Evolutionary conservation across 2,329 filamentous ascomycete genomes (phyloP), one percentile per base, ranked within the genome.

Genomic region (Hortaea werneckii): DNA sequence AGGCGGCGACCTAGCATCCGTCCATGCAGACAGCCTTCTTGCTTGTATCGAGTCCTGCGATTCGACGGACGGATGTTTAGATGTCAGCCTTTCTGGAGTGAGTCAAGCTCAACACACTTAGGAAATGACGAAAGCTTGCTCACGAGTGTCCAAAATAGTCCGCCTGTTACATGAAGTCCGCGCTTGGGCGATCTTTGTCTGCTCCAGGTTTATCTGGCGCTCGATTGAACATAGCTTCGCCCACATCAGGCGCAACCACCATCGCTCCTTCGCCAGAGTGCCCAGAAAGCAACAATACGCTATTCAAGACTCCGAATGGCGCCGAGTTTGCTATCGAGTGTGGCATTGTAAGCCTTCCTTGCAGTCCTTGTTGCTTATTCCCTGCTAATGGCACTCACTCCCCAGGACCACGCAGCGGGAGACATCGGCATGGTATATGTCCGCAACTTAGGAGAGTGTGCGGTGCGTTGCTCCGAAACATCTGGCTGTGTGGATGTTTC

Each of bases 151-250:
- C 20, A 4, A 20, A 20, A 20, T 20, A 35, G 26, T 20, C n/a
- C 29, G 37, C 43, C 12, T 45, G 43, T 27, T 45, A 61, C 49
- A 47, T 60, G 44, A 63, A 63, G 54, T 52, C 41, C 10, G 50
- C 45, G 5, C 44, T 49, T 9, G 41, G 28, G 8, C n/a, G 34
- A 6, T 41, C 45, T 34, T 11, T 28, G n/a, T 13, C 20, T 28
- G 42, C 45, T 7, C 6, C n/a, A n/a, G 45, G 45, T 27, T 40
- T 47, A 20, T 34, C 13, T 13, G 45, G 45, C 11, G 45, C 45
- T 28, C 41, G 58, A 29, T 46, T 48, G 3, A 29, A 11, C 13
- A 5, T 20, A 6, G 28, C 48, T 3, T 9, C n/a, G 32, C 9
- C 32, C 2, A 35, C 32, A 10, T 4, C 32, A 10, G 32, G 9